These are phyloP conservation scores for Cyclotella sp. DNA, from an alignment of 108 stramenopile genomes.

Conservation along the genomic window DNA sequence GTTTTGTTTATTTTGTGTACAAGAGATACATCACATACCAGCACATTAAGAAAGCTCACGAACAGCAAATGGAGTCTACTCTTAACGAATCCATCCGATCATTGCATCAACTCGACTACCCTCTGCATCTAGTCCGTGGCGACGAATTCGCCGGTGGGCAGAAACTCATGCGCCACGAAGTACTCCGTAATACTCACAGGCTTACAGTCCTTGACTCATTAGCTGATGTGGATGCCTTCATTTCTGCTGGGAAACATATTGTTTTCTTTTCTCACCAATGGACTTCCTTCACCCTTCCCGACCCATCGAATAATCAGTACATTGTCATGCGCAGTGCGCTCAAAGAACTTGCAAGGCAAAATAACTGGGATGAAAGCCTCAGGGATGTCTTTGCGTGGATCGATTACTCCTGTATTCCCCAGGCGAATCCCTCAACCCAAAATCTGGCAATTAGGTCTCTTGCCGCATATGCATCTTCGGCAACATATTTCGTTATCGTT, in stretches of 20 bases:
- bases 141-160: slow-evolving; percentile 36
- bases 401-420: slow-evolving; percentile 49
- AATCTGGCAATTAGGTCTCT: slow-evolving; percentile 41
- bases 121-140: slow-evolving; percentile 42
- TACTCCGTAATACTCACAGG: slow-evolving; percentile 47
- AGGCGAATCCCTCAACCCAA: slow-evolving; percentile 42
- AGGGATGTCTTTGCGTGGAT: slow-evolving; percentile 48
- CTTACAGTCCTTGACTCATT: slow-evolving; percentile 53
- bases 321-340: slow-evolving; percentile 28
- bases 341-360: slow-evolving; percentile 27
- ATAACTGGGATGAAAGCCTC: slow-evolving; percentile 35
- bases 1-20: slow-evolving; percentile 20
- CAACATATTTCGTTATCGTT: slow-evolving; percentile 38
- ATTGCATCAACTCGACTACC: slow-evolving; percentile 44
- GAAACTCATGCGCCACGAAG: slow-evolving; percentile 48
- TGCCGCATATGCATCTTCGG: slow-evolving; percentile 42
- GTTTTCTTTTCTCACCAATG: slow-evolving; percentile 54
- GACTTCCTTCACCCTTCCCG: slow-evolving; percentile 42
- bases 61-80: slow-evolving; percentile 46
- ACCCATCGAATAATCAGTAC: slow-evolving; percentile 43
- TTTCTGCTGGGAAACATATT: slow-evolving; percentile 38
- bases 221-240: slow-evolving; percentile 47
- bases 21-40: slow-evolving; percentile 25
- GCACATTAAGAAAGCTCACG: slow-evolving; percentile 41
- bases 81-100: slow-evolving; percentile 42